Evolutionary conservation across 2,329 filamentous ascomycete genomes (phyloP), one percentile per base, ranked within the genome.

Genomic region (Pseudopyrenochaeta lycopersici): DNA sequence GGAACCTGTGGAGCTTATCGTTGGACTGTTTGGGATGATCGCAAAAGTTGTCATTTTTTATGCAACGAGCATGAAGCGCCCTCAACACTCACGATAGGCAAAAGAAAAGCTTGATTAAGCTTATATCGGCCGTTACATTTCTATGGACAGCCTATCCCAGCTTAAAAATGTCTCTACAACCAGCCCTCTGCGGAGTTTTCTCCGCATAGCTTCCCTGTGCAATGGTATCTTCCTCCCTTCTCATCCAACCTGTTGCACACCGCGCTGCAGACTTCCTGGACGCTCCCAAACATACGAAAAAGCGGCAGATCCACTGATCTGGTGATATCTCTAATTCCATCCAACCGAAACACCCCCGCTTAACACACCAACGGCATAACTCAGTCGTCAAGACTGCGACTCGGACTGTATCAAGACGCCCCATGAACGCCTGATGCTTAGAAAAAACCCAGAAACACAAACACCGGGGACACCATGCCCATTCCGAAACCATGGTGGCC

Each of bases 351-450:
- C 47, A 44, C 52, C 52, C 41, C 33, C 43, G 50, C 46, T 38
- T 23, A 43, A 54, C 32, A 33, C 42, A 47, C 31, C 33, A 32
- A 2, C 21, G 20, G 31, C 47, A 39, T 48, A 29, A 51, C 42
- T 11, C 43, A 17, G 23, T 23, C 10, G 11, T 20, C 36, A 20
- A 23, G 18, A 20, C 36, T 50, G 42, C 41, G 29, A 52, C 49
- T 27, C 39, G 33, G 7, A 17, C 12, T 56, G 56, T 53, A 44
- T 56, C 46, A 56, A 42, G 17, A 48, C 38, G 31, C 41, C 46
- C 27, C 21, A 38, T 21, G 11, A 45, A 36, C 23, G 36, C 20
- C 41, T n/a, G 39, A 33, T 21, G 29, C 48, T 42, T 42, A 43
- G 44, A 27, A 46, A 47, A 45, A n/a, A 48, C 43, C 20, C 20